phyloP scores from a whole-genome alignment of 2,329 filamentous ascomycete genomes.

The Xenoacremonium recifei region DNA sequence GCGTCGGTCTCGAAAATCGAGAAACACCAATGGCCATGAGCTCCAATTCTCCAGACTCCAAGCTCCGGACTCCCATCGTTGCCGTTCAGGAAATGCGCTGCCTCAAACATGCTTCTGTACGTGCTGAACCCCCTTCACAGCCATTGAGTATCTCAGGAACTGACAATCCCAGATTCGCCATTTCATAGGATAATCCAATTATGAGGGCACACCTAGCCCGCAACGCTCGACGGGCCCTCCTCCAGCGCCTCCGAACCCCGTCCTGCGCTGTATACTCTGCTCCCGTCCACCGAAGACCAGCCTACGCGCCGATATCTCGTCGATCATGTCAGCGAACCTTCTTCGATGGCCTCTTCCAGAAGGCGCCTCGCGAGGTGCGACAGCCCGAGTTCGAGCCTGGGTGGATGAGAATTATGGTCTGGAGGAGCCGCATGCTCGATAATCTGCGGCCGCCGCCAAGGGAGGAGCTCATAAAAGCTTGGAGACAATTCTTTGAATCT shows the following conservation, averaged over 20 bases:
- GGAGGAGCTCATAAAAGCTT: conserved; percentile 63
- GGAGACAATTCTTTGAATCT: conserved; percentile 60
- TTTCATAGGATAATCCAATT: conserved; percentile 30
- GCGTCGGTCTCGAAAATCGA: conserved; percentile 23
- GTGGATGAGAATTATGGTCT: conserved; percentile 67
- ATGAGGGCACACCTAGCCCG: conserved; percentile 47
- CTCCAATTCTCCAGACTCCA: conserved; percentile 11
- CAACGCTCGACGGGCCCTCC: conserved; percentile 41
- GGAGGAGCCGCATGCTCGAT: conserved; percentile 61
- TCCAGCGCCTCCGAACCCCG: conserved; percentile 32
- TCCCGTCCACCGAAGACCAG: conserved; percentile 25
- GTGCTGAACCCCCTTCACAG: neutral
- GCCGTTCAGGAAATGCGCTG: conserved; percentile 10
- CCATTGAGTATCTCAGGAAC: neutral
- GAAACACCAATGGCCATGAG: conserved; percentile 19
- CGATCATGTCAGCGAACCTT: conserved; percentile 44
- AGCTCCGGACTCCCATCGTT: conserved; percentile 10
- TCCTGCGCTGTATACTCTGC: conserved; percentile 33
- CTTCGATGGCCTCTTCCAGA: conserved; percentile 58
- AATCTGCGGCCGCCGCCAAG: conserved; percentile 62
- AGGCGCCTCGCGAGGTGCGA: conserved; percentile 58
- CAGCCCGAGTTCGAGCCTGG: conserved; percentile 67
- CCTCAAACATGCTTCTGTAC: conserved; percentile 27
- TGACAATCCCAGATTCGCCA: conserved; percentile 17
- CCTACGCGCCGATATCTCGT: conserved; percentile 21